phyloP scores from a whole-genome alignment of 441 rosid species.

The Geranium incanum region DNA sequence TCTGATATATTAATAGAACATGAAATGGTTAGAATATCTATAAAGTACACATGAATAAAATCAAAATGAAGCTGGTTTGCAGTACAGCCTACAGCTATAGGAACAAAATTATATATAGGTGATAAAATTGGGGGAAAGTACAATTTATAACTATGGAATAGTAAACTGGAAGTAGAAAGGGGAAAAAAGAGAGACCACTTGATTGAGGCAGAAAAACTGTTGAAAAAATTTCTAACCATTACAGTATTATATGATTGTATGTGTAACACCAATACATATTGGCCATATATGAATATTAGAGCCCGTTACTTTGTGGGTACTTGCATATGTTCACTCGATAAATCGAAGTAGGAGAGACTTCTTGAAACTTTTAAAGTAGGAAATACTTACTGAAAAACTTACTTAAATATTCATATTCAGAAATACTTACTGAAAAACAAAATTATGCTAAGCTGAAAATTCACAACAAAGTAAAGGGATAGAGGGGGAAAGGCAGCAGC shows the following conservation, averaged over 20 bases:
- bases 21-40: neutral
- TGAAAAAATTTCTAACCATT: neutral
- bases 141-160: neutral
- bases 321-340: neutral
- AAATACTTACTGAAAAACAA: neutral
- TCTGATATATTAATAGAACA: conserved; percentile 3
- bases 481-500: neutral
- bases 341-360: neutral
- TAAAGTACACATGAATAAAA: conserved; percentile 17
- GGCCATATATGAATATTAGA: neutral
- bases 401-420: too few species aligned
- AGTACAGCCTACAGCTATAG: neutral
- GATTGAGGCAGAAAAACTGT: neutral
- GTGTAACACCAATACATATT: neutral
- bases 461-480: neutral
- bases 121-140: neutral
- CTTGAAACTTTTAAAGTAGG: neutral
- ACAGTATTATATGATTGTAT: neutral
- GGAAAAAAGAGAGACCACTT: neutral
- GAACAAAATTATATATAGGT: neutral
- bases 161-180: neutral
- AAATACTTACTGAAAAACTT: too few species aligned
- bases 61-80: neutral
- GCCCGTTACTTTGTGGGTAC: neutral
- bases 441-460: neutral